Evolutionary conservation across 768 basidiomycete species (phyloP), one percentile per base, ranked within the genome.

Genomic region (Zangia roseola): DNA sequence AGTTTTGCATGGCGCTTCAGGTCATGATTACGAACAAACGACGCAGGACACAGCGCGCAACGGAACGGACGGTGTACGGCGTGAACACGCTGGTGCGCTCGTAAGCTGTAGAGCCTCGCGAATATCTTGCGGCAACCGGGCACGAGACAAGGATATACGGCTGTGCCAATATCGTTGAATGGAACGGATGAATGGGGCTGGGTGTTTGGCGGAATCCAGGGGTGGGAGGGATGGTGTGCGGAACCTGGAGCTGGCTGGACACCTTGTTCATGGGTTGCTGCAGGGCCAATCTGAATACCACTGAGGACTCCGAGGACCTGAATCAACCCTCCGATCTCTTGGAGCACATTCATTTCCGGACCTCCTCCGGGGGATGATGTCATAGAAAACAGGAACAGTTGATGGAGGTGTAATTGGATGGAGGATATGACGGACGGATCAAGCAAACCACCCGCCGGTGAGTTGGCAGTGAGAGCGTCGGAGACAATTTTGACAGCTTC

Each of bases 261-360:
- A 21, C 50, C 40, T 40, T 74, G 62, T 51, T 48, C 52, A 7
- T 52, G 50, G 7, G 77, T 71, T 37, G 60, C 42, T 24, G 72
- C 54, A 16, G 72, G 65, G 10, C 70, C 75, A 44, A 91, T 90
- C 57, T 82, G 86, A 36, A 88, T 83, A 2, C 84, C 86, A 52
- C 83, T 87, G 50, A 91, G 77, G 28, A 91, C 84, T 17, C 88
- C 88, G 37, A 91, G 77, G 54, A 90, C 86, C 58, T 91, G 88
- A 48, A 91, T 86, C 44, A 91, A 74, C n/a, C 86, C 86, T 36
- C 83, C 80, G 34, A 91, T 79, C 65, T 91, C 88, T 61, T 88
- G 86, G 2, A 91, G 69, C 1, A 75, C 71, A 47, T 78, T 76
- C 70, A 77, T 80, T 43, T 77, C 77, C 40, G 62, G 70, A 25